Evolutionary conservation across 2,329 filamentous ascomycete genomes (phyloP).

Genomic region (Nemania bipapillata): DNA sequence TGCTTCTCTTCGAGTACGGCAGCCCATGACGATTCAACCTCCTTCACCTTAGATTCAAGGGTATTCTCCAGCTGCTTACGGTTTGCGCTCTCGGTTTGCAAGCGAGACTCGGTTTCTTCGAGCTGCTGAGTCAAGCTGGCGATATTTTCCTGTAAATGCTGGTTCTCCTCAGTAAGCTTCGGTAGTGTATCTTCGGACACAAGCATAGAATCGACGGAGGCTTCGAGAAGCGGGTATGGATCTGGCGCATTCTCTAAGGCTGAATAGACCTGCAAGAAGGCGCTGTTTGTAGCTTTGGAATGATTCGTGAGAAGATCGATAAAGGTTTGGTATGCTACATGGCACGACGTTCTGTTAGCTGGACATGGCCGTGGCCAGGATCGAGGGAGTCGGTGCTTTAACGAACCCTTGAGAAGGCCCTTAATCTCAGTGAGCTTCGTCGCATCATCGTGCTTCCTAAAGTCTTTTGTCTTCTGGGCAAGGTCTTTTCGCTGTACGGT

Average conservation of each 20-base stretch:
- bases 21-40: conserved; percentile 88
- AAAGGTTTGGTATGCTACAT: conserved; percentile 89
- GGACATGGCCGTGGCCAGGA: neutral
- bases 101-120: conserved; percentile 80
- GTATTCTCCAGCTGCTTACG: conserved; percentile 80
- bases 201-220: conserved; percentile 92
- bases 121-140: conserved; percentile 79
- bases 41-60: conserved; percentile 83
- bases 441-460: conserved; percentile 87
- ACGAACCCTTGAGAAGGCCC: conserved; percentile 80
- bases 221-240: conserved; percentile 94
- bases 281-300: conserved; percentile 90
- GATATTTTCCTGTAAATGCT: conserved; percentile 83
- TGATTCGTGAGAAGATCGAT: conserved; percentile 97
- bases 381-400: neutral
- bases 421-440: conserved; percentile 90
- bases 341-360: conserved; percentile 17
- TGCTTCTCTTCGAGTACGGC: conserved; percentile 92
- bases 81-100: conserved; percentile 80
- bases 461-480: conserved; percentile 99
- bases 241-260: conserved; percentile 95
- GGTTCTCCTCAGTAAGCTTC: conserved; percentile 87
- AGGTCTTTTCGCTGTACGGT: conserved; percentile 95
- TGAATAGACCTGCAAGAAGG: conserved; percentile 92
- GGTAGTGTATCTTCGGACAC: conserved; percentile 92